phyloP scores from a whole-genome alignment of 129 eudicot genomes.

The Dittrichia graveolens region DNA sequence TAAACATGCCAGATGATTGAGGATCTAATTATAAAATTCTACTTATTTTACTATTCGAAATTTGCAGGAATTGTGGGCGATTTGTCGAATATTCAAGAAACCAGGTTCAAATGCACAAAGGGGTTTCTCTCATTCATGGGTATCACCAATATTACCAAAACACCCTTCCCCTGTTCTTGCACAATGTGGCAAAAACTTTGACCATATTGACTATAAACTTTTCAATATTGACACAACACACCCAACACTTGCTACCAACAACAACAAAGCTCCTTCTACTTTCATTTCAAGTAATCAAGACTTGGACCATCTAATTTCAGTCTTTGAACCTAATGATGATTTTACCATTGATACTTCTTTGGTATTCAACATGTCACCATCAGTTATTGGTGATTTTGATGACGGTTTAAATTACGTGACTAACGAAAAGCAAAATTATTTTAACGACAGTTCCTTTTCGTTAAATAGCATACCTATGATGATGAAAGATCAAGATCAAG shows the following conservation, averaged over 20 bases:
- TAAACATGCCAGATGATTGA: no score
- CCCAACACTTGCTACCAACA: background rate
- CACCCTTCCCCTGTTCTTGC: slow-evolving; percentile 19
- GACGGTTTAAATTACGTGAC: slow-evolving; percentile 14
- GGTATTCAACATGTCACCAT: slow-evolving; percentile 54
- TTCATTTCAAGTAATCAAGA: slow-evolving; percentile 15
- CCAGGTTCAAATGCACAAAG: slow-evolving; percentile 18
- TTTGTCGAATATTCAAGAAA: slow-evolving; percentile 35
- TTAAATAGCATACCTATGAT: slow-evolving; percentile 4
- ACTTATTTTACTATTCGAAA: no score
- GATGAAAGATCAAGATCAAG: slow-evolving; percentile 12
- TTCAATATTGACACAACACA: background rate
- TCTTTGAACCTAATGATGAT: slow-evolving; percentile 14
- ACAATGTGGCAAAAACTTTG: background rate
- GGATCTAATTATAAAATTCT: no score
- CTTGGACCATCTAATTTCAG: background rate
- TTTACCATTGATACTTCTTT: slow-evolving; percentile 47
- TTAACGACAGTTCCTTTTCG: slow-evolving; percentile 19
- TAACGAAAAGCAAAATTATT: slow-evolving; percentile 23
- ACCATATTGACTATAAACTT: slow-evolving; percentile 8
- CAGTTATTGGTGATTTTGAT: slow-evolving; percentile 44
- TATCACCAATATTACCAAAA: slow-evolving; percentile 39
- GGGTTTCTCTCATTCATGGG: slow-evolving; percentile 32
- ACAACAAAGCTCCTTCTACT: slow-evolving; percentile 11
- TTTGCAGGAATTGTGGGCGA: slow-evolving; percentile 37